Conservation (phyloP, 306 rosid genomes). For the Mimosa pudica region DNA sequence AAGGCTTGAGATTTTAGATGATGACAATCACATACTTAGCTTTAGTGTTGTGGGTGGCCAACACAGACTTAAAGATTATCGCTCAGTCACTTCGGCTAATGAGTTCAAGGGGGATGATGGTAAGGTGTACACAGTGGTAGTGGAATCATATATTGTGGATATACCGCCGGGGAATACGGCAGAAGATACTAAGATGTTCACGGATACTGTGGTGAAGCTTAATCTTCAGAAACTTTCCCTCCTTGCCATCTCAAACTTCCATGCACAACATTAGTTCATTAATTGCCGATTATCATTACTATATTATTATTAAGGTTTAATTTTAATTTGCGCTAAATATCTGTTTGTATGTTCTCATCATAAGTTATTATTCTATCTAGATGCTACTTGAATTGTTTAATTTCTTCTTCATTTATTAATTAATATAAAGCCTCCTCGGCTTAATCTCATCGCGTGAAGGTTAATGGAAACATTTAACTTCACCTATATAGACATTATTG, state of each 20-base stretch:
- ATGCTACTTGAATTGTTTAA: background rate
- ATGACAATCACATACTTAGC: constrained; percentile 71
- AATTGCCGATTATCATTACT: background rate
- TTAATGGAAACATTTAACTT: too few relatives aligned
- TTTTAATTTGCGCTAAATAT: background rate
- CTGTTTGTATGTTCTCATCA: background rate
- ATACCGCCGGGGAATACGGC: constrained; percentile 86
- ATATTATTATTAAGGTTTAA: background rate
- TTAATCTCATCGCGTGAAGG: background rate
- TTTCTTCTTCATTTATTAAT: background rate
- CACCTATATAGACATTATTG: too few relatives aligned
- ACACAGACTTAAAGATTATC: constrained; percentile 75
- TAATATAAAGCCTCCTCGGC: background rate
- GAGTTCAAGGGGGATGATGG: constrained; percentile 53
- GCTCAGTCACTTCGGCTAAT: constrained; percentile 76
- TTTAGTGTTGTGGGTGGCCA: constrained; percentile 88
- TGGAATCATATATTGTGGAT: constrained; percentile 84
- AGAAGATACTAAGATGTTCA: constrained; percentile 90
- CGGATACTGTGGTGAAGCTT: constrained; percentile 80
- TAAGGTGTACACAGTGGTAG: constrained; percentile 61
- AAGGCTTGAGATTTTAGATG: constrained; percentile 85
- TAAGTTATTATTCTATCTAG: background rate
- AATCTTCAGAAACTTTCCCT: constrained; percentile 87
- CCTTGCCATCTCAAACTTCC: constrained; percentile 47
- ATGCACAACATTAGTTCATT: constrained; percentile 31